Percentiles rank a stretch among this genome's conserved stretches.
phyloP scores from a whole-genome alignment of 2,329 filamentous ascomycete species.

The Alternaria gaisen region DNA sequence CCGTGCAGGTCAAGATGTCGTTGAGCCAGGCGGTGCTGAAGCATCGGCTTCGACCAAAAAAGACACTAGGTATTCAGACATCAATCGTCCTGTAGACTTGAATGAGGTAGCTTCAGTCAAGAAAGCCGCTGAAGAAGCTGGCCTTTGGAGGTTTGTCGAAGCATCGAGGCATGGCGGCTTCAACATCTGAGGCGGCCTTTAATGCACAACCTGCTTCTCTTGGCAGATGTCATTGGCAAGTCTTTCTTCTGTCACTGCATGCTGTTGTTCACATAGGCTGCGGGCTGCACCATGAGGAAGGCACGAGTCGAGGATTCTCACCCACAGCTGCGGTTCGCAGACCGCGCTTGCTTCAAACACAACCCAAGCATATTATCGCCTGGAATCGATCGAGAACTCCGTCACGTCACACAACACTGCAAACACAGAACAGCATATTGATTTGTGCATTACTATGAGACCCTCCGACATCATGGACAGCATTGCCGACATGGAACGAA shows the following conservation, averaged over 20 bases:
- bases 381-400: slow-evolving; percentile 3
- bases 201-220: not conserved
- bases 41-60: slow-evolving; percentile 43
- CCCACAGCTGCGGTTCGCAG: not conserved
- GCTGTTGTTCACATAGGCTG: not conserved
- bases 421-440: slow-evolving; percentile 7
- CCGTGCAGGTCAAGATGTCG: slow-evolving; percentile 37
- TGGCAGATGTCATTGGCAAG: not conserved
- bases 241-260: not conserved
- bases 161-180: slow-evolving; percentile 65
- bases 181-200: slow-evolving; percentile 50
- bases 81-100: slow-evolving; percentile 74
- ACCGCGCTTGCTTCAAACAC: not conserved
- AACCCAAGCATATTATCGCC: not conserved
- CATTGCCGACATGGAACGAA: slow-evolving; percentile 21
- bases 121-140: slow-evolving; percentile 73
- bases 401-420: slow-evolving; percentile 1
- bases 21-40: slow-evolving; percentile 41
- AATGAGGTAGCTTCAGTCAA: slow-evolving; percentile 73
- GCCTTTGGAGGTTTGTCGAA: slow-evolving; percentile 82
- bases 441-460: slow-evolving; percentile 31
- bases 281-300: not conserved
- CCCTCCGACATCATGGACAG: slow-evolving; percentile 12
- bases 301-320: not conserved
- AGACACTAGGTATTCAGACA: slow-evolving; percentile 74